phyloP scores from a whole-genome alignment of 2,329 filamentous ascomycete species.

The Ramichloridium luteum region DNA sequence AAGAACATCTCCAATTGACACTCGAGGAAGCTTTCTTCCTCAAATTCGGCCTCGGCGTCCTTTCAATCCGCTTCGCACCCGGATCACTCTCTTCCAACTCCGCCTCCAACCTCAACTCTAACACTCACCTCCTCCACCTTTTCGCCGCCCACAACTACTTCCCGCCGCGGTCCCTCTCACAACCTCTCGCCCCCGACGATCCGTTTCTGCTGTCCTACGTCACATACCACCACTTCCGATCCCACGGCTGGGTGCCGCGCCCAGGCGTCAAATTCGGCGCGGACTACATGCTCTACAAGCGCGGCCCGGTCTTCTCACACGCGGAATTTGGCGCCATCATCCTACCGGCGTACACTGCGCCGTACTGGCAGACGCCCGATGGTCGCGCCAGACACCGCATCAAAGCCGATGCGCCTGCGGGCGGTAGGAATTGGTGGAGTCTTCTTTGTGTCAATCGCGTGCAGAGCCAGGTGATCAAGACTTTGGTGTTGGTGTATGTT shows the following conservation, averaged over 20 bases:
- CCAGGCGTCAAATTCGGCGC: conserved; percentile 89
- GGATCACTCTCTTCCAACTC: background rate
- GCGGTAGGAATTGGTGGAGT: conserved; percentile 55
- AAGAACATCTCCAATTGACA: conserved; percentile 86
- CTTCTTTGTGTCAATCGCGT: conserved; percentile 83
- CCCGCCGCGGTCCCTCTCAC: conserved; percentile 54
- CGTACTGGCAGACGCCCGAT: conserved; percentile 50
- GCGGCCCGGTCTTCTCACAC: conserved; percentile 86
- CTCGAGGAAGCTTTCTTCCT: conserved; percentile 89
- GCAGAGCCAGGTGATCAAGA: conserved; percentile 82
- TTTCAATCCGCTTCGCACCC: conserved; percentile 46
- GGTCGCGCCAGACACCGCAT: conserved; percentile 34
- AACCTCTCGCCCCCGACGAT: conserved; percentile 51
- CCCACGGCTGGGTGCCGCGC: conserved; percentile 86
- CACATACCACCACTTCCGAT: conserved; percentile 92
- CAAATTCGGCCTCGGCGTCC: conserved; percentile 62
- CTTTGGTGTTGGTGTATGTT: conserved; percentile 77
- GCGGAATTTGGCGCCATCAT: conserved; percentile 85
- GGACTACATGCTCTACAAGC: conserved; percentile 87
- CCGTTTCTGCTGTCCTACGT: conserved; percentile 76
- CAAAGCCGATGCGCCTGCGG: conserved; percentile 31
- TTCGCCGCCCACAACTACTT: conserved; percentile 32
- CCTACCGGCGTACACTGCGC: conserved; percentile 65
- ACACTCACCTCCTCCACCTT: conserved; percentile 45
- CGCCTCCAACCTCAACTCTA: conserved; percentile 7